A percentile compares a stretch with the other conserved stretches of the same genome.
phyloP scores from a whole-genome alignment of 2,329 filamentous ascomycete genomes.

The Fusarium transvaalense region DNA sequence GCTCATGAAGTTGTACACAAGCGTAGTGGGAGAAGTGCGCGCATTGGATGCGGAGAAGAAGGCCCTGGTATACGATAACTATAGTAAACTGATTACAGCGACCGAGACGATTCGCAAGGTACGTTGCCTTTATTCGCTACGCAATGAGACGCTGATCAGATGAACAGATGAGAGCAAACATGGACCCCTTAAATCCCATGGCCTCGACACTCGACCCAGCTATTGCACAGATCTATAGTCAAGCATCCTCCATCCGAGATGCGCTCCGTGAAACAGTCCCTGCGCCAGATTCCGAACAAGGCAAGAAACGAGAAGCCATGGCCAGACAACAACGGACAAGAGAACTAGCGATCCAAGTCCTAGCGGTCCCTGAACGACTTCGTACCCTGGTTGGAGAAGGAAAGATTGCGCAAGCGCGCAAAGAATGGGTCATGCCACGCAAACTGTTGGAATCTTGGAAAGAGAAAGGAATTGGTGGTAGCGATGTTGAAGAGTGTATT shows the following conservation, averaged over 20 bases:
- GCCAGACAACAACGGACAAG: constrained; percentile 57
- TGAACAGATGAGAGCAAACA: constrained; percentile 78
- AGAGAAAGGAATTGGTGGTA: constrained; percentile 66
- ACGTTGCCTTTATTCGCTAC: background rate
- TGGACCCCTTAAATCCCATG: constrained; percentile 82
- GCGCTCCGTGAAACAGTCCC: constrained; percentile 63
- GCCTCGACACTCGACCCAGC: constrained; percentile 79
- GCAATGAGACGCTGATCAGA: background rate
- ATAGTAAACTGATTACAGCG: constrained; percentile 94
- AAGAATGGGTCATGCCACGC: constrained; percentile 67
- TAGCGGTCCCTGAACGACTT: constrained; percentile 72
- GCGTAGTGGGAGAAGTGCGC: constrained; percentile 82
- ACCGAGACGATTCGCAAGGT: constrained; percentile 93
- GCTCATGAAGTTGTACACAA: constrained; percentile 76
- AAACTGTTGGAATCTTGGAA: constrained; percentile 66
- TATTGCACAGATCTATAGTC: constrained; percentile 78
- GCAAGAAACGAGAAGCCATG: constrained; percentile 52
- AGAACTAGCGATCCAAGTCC: constrained; percentile 71
- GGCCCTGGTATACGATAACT: constrained; percentile 97
- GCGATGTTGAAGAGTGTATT: constrained; percentile 66
- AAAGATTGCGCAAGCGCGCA: constrained; percentile 69
- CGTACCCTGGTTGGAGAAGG: constrained; percentile 70
- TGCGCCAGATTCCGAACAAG: constrained; percentile 58
- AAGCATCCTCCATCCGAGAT: constrained; percentile 67
- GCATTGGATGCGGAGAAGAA: constrained; percentile 96